phyloP scores from a whole-genome alignment of 2,329 filamentous ascomycete species.

The Curvularia sp. region DNA sequence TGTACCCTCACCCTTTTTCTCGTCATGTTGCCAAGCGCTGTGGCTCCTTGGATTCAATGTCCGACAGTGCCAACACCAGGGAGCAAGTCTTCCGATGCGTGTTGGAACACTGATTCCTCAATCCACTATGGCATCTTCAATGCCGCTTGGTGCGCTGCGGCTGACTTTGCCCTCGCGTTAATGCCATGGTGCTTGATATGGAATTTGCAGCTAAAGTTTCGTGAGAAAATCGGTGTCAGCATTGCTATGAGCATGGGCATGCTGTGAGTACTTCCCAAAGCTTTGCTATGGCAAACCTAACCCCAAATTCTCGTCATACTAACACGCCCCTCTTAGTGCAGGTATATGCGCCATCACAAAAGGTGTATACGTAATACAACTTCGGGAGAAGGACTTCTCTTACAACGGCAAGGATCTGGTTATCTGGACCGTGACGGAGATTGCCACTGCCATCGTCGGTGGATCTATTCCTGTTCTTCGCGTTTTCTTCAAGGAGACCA shows the following conservation, averaged over 20 bases:
- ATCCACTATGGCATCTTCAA: constrained; percentile 42
- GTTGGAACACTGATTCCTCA: constrained; percentile 27
- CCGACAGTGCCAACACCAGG: constrained; percentile 28
- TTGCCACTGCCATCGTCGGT: constrained; percentile 39
- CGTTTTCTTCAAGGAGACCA: constrained; percentile 42
- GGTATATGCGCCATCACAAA: constrained; percentile 40
- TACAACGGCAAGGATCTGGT: constrained; percentile 42
- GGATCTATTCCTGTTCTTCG: constrained; percentile 42
- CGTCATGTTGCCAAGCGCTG: constrained; percentile 35
- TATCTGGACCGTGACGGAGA: constrained; percentile 43
- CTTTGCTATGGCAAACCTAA: neutral
- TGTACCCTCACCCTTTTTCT: constrained; percentile 35
- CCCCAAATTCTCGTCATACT: neutral
- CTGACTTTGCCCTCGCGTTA: constrained; percentile 38
- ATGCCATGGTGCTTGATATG: constrained; percentile 40
- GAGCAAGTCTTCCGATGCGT: constrained; percentile 25
- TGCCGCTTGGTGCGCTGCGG: constrained; percentile 32
- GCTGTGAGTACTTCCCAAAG: constrained; percentile 20
- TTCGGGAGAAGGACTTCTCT: constrained; percentile 36
- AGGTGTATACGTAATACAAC: constrained; percentile 36
- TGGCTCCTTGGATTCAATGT: constrained; percentile 33
- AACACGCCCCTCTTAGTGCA: constrained; percentile 18
- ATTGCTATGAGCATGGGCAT: constrained; percentile 44
- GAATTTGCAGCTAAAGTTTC: constrained; percentile 28
- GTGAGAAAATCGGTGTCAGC: constrained; percentile 40